These are phyloP conservation scores for Capsicum rhomboideum DNA, from an alignment of 257 asterid species.

Conservation along the genomic window DNA sequence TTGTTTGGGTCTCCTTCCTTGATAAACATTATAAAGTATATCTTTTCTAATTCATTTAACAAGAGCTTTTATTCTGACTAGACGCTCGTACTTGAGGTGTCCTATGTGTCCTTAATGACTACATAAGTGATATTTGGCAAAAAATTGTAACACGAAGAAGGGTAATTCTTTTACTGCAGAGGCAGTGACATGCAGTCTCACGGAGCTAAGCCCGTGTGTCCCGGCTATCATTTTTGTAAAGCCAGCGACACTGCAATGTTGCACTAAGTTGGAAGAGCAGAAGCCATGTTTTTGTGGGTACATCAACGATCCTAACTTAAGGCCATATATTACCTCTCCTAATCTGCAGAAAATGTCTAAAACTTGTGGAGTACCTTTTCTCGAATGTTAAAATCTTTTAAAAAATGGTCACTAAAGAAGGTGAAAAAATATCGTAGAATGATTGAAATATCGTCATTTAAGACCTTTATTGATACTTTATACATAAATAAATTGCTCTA, in stretches of 20 bases:
- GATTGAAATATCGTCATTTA: background rate
- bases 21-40: too few species aligned
- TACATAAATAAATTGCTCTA: background rate
- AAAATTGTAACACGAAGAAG: too few species aligned
- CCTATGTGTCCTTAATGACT: too few species aligned
- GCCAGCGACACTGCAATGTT: constrained; percentile 6
- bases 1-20: too few species aligned
- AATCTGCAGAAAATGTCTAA: constrained; percentile 6
- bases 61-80: too few species aligned
- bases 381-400: background rate
- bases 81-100: too few species aligned
- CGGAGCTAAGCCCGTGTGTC: constrained; percentile 11
- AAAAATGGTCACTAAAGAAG: background rate
- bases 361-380: constrained; percentile 7
- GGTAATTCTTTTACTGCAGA: too few species aligned
- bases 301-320: constrained; percentile 4
- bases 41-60: too few species aligned
- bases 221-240: background rate
- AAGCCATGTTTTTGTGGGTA: constrained; percentile 25
- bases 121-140: too few species aligned
- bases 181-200: constrained; percentile 11
- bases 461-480: background rate
- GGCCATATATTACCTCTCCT: constrained; percentile 13
- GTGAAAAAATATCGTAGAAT: background rate
- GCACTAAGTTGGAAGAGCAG: constrained; percentile 16